Conservation (phyloP, 2,329 filamentous ascomycete genomes). For the Verticillium dahliae region DNA sequence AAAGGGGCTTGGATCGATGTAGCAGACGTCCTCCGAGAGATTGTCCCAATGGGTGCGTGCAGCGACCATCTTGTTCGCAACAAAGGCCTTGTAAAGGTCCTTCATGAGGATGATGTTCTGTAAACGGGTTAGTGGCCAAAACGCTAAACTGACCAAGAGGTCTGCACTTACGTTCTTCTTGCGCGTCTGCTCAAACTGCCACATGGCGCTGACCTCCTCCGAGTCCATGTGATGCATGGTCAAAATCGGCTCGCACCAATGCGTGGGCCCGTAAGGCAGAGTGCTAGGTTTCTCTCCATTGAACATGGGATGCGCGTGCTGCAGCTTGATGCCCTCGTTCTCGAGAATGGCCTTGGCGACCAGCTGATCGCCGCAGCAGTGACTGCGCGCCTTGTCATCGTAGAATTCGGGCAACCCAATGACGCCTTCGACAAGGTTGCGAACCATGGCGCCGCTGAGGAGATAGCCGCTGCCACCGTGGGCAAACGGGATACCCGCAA, state of each 20-base stretch:
- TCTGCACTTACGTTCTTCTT: slow-evolving; percentile 30
- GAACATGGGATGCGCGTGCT: slow-evolving; percentile 43
- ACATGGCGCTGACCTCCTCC: slow-evolving; percentile 43
- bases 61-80: slow-evolving; percentile 34
- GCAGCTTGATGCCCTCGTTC: slow-evolving; percentile 33
- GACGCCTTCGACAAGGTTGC: slow-evolving; percentile 31
- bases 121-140: not conserved
- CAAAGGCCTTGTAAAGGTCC: slow-evolving; percentile 43
- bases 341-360: slow-evolving; percentile 41
- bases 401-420: slow-evolving; percentile 34
- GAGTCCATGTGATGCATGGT: slow-evolving; percentile 51
- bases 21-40: slow-evolving; percentile 39
- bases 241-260: slow-evolving; percentile 52
- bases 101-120: slow-evolving; percentile 32
- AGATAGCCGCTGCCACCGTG: slow-evolving; percentile 54
- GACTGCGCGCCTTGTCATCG: slow-evolving; percentile 33
- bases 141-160: slow-evolving; percentile 24
- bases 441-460: slow-evolving; percentile 45
- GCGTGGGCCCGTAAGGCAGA: slow-evolving; percentile 37
- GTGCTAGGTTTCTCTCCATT: slow-evolving; percentile 49
- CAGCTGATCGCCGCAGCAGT: slow-evolving; percentile 47
- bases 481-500: slow-evolving; percentile 40
- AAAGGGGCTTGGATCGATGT: slow-evolving; percentile 29
- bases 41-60: slow-evolving; percentile 46
- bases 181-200: slow-evolving; percentile 46